Evolutionary conservation across 495 filamentous ascomycete genomes (phyloP).

Genomic region (Podospora australis): DNA sequence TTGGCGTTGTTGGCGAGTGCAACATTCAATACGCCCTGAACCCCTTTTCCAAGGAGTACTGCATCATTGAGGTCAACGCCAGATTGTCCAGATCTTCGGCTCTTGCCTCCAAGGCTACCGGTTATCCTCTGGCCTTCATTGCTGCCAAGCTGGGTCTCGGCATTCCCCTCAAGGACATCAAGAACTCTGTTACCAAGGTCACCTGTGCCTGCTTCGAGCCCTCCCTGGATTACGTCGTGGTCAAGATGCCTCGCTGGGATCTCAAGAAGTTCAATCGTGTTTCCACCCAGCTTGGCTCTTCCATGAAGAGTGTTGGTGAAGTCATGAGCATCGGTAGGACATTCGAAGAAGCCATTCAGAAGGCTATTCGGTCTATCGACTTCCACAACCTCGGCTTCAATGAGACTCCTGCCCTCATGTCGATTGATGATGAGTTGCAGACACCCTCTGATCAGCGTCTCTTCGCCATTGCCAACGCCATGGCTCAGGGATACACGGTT

Average conservation of each 20-base stretch:
- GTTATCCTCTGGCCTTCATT: conserved; percentile 93
- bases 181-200: conserved; percentile 90
- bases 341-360: conserved; percentile 98
- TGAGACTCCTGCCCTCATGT: conserved; percentile 86
- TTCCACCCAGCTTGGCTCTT: conserved; percentile 88
- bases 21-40: conserved; percentile 97
- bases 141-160: conserved; percentile 92
- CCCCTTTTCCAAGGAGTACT: conserved; percentile 91
- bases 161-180: conserved; percentile 94
- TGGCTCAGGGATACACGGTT: conserved; percentile 87
- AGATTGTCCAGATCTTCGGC: conserved; percentile 95
- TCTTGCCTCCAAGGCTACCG: conserved; percentile 94
- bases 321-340: conserved; percentile 97
- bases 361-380: conserved; percentile 92
- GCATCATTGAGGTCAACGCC: conserved; percentile 97
- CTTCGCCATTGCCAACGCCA: conserved; percentile 96
- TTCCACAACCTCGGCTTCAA: conserved; percentile 94
- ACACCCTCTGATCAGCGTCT: conserved; percentile 96
- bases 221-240: conserved; percentile 97
- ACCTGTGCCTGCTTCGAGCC: conserved; percentile 98
- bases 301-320: conserved; percentile 99
- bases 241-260: conserved; percentile 99
- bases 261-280: conserved; percentile 97
- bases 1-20: conserved; percentile 94
- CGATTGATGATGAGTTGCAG: conserved; percentile 90